Base-by-base conservation (phyloP, 768 basidiomycete genomes). In the Roridomyces roridus region DNA sequence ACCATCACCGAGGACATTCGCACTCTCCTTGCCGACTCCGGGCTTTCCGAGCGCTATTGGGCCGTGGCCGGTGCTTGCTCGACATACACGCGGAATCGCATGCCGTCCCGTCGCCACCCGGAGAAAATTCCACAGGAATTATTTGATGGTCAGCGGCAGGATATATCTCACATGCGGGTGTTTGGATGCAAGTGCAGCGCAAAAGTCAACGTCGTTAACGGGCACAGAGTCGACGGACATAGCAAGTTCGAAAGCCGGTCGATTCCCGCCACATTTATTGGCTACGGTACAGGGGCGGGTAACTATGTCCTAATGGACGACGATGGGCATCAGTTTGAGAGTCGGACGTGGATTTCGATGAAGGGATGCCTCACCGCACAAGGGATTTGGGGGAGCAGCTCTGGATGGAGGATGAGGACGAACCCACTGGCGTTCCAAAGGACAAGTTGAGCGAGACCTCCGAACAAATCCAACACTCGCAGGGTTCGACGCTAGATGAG, bases 251-350 rank as follows among this genome's bases (percentile, higher is more conserved):
- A 25, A 1, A 24, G 34, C 14, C 51, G 51, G 3, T 26, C 34
- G 8, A 45, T 52, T 9, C 34, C 51, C 6, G 51, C 42, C 0
- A 52, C 43, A 1, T 52, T 52, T 12, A 52, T 52, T 37, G 51
- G 51, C 0, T 52, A 52, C 17, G 51, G 29, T 5, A 34, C 49
- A 2, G 51, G 51, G 1, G n/a, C n/a, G n/a, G n/a, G n/a, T n/a
- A n/a, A n/a, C n/a, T n/a, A n/a, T n/a, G n/a, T n/a, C n/a, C n/a
- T 44, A 12, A 44, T 52, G 23, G 51, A 52, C 7, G 43, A 44
- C 24, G 8, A 52, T 17, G 51, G 51, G 1, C 12, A 2, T 4
- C 51, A 52, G 24, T 52, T 52, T 17, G 51, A 52, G 43, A 37
- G 34, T n/a, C n/a, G n/a, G n/a, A n/a, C n/a, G n/a, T n/a, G n/a